Conservation (phyloP, 1,139 yeast genomes). For the Suhomyces wounanorum region DNA sequence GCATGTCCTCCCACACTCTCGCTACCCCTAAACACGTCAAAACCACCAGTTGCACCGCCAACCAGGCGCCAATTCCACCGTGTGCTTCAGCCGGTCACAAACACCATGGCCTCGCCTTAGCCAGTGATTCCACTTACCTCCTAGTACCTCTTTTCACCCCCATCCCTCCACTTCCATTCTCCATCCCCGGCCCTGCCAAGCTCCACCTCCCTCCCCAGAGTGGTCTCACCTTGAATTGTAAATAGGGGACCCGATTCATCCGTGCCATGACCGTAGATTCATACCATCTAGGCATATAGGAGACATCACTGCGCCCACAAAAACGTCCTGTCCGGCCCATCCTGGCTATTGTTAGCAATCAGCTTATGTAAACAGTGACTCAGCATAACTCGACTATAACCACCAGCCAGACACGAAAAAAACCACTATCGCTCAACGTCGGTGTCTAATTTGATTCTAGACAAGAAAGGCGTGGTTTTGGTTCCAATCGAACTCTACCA, state of each 20-base stretch:
- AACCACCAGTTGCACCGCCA: not conserved
- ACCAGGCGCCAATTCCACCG: not conserved
- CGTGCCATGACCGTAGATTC: not conserved
- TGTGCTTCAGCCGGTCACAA: not conserved
- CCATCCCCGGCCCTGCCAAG: not conserved
- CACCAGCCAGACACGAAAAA: not conserved
- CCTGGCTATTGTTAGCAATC: not conserved
- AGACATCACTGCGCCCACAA: not conserved
- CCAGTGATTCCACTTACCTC: no score
- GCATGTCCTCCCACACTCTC: not conserved
- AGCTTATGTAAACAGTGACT: constrained; percentile 4
- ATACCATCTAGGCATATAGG: not conserved
- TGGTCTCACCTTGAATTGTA: not conserved
- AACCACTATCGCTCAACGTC: not conserved
- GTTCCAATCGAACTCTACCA: not conserved
- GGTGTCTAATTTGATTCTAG: constrained; percentile 1
- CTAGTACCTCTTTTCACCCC: no score
- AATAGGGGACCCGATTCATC: constrained; percentile 1
- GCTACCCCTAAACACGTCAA: constrained; percentile 1
- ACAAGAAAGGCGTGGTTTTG: constrained; percentile 7
- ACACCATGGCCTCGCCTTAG: not conserved
- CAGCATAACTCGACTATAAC: constrained; percentile 8
- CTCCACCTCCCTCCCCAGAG: not conserved
- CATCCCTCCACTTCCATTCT: no score
- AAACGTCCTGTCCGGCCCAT: not conserved